Percentiles rank a stretch among this genome's conserved stretches.
phyloP scores from a whole-genome alignment of 495 filamentous ascomycete species.

The Elasticomyces elasticus region DNA sequence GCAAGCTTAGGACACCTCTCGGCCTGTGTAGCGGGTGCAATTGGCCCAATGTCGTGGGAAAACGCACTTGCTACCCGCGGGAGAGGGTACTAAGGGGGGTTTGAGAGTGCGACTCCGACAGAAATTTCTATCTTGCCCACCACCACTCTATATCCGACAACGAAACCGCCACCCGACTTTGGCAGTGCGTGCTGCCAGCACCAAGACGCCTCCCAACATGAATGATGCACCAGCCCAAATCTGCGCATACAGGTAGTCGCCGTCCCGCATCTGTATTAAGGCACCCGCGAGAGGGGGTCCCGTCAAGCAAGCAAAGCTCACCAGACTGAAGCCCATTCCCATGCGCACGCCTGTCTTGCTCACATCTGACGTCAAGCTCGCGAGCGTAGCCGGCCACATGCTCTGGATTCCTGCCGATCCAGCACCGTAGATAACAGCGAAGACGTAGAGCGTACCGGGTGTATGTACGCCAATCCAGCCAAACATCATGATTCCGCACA shows the following conservation, averaged over 20 bases:
- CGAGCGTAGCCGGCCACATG: constrained; percentile 28
- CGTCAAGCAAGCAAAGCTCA: constrained; percentile 26
- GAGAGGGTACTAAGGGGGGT: no score
- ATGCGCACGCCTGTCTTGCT: constrained; percentile 27
- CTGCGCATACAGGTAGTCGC: constrained; percentile 28
- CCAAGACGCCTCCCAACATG: constrained; percentile 16
- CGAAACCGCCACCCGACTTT: constrained; percentile 24
- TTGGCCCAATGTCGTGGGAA: no score
- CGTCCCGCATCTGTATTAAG: constrained; percentile 26
- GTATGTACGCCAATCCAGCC: constrained; percentile 25
- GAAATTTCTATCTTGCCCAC: no score
- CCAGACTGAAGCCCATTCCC: constrained; percentile 32
- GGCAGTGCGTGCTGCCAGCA: constrained; percentile 22
- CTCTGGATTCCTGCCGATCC: constrained; percentile 27
- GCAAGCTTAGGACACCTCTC: no score
- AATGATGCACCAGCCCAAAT: constrained; percentile 28
- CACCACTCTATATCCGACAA: constrained; percentile 21
- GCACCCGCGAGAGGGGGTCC: constrained; percentile 31
- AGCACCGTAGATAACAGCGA: constrained; percentile 27
- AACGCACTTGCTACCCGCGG: no score
- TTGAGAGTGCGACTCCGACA: no score
- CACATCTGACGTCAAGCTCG: constrained; percentile 29
- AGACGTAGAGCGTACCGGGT: constrained; percentile 23
- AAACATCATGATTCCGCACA: constrained; percentile 25
- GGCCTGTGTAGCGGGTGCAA: no score